Evolutionary conservation across 257 asterid species (phyloP), one percentile per base, ranked within the genome.

Genomic region (Lantana camara): DNA sequence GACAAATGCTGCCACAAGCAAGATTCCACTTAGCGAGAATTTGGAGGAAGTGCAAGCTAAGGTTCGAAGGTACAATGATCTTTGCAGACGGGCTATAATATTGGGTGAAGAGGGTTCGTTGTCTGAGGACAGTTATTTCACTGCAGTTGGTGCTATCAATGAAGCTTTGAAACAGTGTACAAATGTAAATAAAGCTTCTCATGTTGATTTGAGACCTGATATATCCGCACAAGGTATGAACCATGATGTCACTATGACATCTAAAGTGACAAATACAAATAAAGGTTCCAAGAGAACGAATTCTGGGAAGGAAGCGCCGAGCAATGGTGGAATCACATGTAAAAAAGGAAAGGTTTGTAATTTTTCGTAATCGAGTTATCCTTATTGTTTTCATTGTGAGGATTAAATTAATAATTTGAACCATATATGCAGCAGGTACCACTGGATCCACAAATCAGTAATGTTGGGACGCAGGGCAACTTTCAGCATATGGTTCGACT

Each of bases 91-190:
- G 54, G 97, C 97, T 68, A 78, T 92, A 77, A 80, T 89, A 77
- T 80, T 89, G 77, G 98, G 97, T 38, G 98, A 92, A 80, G 98
- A 87, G 75, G 98, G 98, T 29, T 92, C 98, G 1, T 69, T 89
- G 52, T 83, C 98, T 38, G 80, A 63, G 51, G 97, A 89, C 68
- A 89, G 97, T 80, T 89, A 87, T 66, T 63, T 54, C 70, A 61
- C 78, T 71, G 98, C 98, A 16, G 67, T 82, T 63, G 75, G 73
- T 68, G 79, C 93, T 52, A 78, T 89, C 63, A 70, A 69, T 50
- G 96, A 83, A 73, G 97, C 98, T 73, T 57, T 83, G 53, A 75
- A 68, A 55, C 86, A 77, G 45, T 85, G 95, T 75, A 66, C 57
- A 41, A 67, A 67, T 54, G 63, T 29, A 24, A 80, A 64, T 47